Conservation (phyloP, 495 filamentous ascomycete genomes). For the Penicillium macrosclerotiorum region DNA sequence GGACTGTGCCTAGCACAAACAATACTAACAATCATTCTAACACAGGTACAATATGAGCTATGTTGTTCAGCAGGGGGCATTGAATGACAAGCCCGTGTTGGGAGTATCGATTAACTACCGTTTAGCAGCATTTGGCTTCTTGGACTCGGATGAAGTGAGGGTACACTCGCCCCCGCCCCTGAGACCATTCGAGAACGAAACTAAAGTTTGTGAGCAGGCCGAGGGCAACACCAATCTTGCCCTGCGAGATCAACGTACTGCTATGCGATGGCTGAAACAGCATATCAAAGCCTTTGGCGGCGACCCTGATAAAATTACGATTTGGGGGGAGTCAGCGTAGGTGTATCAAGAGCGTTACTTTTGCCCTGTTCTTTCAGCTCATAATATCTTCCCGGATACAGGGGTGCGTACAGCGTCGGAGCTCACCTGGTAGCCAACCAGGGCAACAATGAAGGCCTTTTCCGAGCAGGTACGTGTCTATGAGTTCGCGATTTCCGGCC, state of each 20-base stretch:
- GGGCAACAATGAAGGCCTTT: slow-evolving; percentile 36
- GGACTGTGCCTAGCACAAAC: background rate
- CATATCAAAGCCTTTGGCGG: slow-evolving; percentile 54
- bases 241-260: slow-evolving; percentile 50
- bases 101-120: slow-evolving; percentile 76
- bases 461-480: slow-evolving; percentile 29
- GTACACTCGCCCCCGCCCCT: slow-evolving; percentile 29
- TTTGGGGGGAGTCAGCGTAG: slow-evolving; percentile 69
- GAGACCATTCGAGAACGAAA: background rate
- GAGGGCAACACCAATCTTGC: slow-evolving; percentile 49
- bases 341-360: slow-evolving; percentile 2
- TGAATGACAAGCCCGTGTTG: slow-evolving; percentile 58
- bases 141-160: slow-evolving; percentile 50
- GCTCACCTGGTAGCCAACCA: slow-evolving; percentile 34
- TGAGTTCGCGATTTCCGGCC: background rate
- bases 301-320: slow-evolving; percentile 59
- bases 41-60: slow-evolving; percentile 39
- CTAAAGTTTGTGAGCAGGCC: slow-evolving; percentile 16
- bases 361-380: background rate
- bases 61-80: slow-evolving; percentile 30
- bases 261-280: slow-evolving; percentile 49
- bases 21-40: background rate
- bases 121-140: slow-evolving; percentile 67
- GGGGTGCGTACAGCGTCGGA: slow-evolving; percentile 39
- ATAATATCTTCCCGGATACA: slow-evolving; percentile 1